phyloP scores from a whole-genome alignment of 2,329 filamentous ascomycete species.

The Penicillium sp. region DNA sequence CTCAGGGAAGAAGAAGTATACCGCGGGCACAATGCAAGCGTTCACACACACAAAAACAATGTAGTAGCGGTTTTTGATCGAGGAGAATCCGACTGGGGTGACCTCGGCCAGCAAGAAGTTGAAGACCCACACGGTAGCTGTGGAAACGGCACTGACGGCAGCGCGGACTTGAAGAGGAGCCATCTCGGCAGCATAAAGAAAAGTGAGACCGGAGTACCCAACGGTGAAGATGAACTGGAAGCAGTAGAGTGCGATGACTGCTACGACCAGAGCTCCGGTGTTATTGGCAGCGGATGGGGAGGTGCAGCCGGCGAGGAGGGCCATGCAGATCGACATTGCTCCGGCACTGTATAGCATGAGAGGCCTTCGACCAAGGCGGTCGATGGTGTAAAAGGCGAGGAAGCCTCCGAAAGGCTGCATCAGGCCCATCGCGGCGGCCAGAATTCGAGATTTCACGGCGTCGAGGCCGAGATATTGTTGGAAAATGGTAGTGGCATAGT shows the following conservation, averaged over 20 bases:
- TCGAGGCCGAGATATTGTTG: slow-evolving; percentile 31
- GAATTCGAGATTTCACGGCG: slow-evolving; percentile 23
- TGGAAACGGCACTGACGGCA: slow-evolving; percentile 54
- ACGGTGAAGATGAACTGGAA: slow-evolving; percentile 59
- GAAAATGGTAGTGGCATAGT: slow-evolving; percentile 36
- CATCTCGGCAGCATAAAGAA: slow-evolving; percentile 57
- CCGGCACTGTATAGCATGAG: slow-evolving; percentile 34
- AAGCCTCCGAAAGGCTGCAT: slow-evolving; percentile 38
- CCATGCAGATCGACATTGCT: slow-evolving; percentile 29
- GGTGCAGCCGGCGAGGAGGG: slow-evolving; percentile 48
- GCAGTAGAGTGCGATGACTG: slow-evolving; percentile 54
- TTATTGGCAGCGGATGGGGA: slow-evolving; percentile 37
- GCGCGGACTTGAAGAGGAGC: slow-evolving; percentile 42
- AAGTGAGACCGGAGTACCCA: slow-evolving; percentile 56
- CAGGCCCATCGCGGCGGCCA: slow-evolving; percentile 29
- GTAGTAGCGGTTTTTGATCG: slow-evolving; percentile 47
- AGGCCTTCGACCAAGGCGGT: slow-evolving; percentile 36
- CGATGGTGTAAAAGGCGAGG: slow-evolving; percentile 46
- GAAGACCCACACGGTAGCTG: slow-evolving; percentile 41
- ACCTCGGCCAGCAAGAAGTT: slow-evolving; percentile 37
- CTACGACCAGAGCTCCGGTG: slow-evolving; percentile 47
- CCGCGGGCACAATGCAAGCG: slow-evolving; percentile 25
- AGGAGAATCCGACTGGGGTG: slow-evolving; percentile 36
- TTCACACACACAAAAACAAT: slow-evolving; percentile 44
- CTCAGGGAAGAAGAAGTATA: slow-evolving; percentile 40